Evolutionary conservation across 768 basidiomycete species (phyloP).

Genomic region (Phaffia tasmanica): DNA sequence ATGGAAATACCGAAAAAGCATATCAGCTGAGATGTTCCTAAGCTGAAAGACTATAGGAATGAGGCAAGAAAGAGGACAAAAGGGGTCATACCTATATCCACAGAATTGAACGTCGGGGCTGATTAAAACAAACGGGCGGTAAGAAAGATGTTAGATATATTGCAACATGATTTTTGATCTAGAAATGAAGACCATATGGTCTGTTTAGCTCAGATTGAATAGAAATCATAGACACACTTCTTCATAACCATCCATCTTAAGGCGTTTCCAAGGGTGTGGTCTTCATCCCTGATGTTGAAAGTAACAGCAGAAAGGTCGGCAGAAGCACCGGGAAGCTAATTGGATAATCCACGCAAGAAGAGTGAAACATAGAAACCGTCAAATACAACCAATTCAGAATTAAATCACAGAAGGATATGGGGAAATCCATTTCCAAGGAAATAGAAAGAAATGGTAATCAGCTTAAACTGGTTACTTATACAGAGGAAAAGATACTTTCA

Average conservation of each 20-base stretch:
- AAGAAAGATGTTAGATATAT: not conserved
- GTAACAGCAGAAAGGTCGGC: slow-evolving; percentile 78
- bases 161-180: not conserved
- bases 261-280: slow-evolving; percentile 90
- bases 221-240: slow-evolving; percentile 52
- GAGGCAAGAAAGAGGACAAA: not conserved
- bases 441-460: not conserved
- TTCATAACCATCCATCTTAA: slow-evolving; percentile 99
- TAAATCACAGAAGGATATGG: too few species aligned
- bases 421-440: too few species aligned
- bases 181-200: not conserved
- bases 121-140: not conserved
- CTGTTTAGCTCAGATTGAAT: slow-evolving; percentile 4
- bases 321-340: slow-evolving; percentile 69
- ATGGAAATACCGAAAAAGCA: too few species aligned
- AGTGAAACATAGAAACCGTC: not conserved
- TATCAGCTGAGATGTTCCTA: not conserved
- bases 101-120: slow-evolving; percentile 97
- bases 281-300: slow-evolving; percentile 83
- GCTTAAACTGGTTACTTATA: not conserved
- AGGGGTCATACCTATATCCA: slow-evolving; percentile 67
- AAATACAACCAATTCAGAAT: too few species aligned
- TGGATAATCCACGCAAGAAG: not conserved
- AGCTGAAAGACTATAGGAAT: not conserved
- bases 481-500: too few species aligned